Percentiles rank a stretch among this genome's conserved stretches.
These are phyloP conservation scores for Naganishia friedmannii DNA, from an alignment of 768 basidiomycete genomes.

Conservation along the genomic window DNA sequence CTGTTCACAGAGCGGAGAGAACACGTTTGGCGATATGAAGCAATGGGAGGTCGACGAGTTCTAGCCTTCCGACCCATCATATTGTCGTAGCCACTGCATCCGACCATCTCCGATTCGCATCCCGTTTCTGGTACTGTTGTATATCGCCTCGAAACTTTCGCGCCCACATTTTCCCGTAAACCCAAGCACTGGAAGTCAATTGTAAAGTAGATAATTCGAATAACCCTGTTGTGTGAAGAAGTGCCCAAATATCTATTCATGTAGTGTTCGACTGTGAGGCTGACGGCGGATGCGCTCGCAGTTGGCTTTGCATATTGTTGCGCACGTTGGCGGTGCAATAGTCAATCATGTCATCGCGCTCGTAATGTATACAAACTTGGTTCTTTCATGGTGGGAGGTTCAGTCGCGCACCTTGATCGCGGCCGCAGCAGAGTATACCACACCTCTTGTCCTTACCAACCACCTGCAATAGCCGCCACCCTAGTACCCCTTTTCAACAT, in stretches of 20 bases:
- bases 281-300: no score
- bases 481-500: conserved; percentile 47
- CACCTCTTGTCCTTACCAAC: neutral
- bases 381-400: no score
- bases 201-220: neutral
- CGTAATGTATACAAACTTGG: no score
- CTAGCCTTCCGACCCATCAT: neutral
- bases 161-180: neutral
- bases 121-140: neutral
- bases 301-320: no score
- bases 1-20: conserved; percentile 17
- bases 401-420: no score
- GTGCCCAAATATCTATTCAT: neutral
- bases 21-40: conserved; percentile 24
- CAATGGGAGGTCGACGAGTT: conserved; percentile 16
- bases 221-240: neutral
- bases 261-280: no score
- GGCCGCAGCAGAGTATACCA: no score
- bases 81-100: neutral
- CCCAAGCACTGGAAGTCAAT: neutral
- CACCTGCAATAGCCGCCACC: neutral
- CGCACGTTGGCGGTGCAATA: no score
- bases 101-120: neutral
- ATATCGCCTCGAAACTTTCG: neutral
- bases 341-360: no score